Evolutionary conservation across 1,284 basidiomycete species (phyloP).

Genomic region (Ceratobasidium sp.): DNA sequence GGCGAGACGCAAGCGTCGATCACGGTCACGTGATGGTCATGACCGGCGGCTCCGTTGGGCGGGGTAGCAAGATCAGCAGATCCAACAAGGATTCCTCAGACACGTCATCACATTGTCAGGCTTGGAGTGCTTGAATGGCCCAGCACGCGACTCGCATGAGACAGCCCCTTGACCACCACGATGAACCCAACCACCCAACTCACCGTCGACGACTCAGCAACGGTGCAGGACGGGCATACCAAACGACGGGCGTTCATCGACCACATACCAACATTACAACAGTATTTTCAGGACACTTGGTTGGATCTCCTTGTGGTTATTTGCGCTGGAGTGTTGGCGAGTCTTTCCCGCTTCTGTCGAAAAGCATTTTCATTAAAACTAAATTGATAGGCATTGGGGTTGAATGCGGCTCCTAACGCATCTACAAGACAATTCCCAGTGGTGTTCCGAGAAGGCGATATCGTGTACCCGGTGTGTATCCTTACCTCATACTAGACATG

Average conservation of each 20-base stretch:
- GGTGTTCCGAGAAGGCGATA: slow-evolving; percentile 20
- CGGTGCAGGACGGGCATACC: slow-evolving; percentile 10
- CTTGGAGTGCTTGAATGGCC: slow-evolving; percentile 3
- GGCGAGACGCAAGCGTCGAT: slow-evolving; percentile 16
- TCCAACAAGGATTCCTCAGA: too few relatives aligned
- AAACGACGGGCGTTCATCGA: slow-evolving; percentile 38
- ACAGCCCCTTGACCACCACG: not conserved
- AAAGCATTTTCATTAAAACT: not conserved
- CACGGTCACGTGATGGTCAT: slow-evolving; percentile 9
- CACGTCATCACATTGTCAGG: slow-evolving; percentile 19
- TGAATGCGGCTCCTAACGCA: slow-evolving; percentile 27
- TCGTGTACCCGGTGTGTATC: slow-evolving; percentile 33
- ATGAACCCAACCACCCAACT: slow-evolving; percentile 10
- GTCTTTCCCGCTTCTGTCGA: not conserved
- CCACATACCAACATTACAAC: slow-evolving; percentile 26
- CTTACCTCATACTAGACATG: not conserved
- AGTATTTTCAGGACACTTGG: slow-evolving; percentile 40
- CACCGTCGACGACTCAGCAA: not conserved
- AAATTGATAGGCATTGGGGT: slow-evolving; percentile 17
- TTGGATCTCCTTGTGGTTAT: slow-evolving; percentile 25
- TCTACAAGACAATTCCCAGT: slow-evolving; percentile 39
- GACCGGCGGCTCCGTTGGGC: slow-evolving; percentile 4
- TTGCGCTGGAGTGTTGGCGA: slow-evolving; percentile 28
- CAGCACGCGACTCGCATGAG: not conserved
- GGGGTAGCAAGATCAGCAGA: slow-evolving; percentile 24